phyloP scores from a whole-genome alignment of 2,329 filamentous ascomycete species.

The Byssothecium circinans region DNA sequence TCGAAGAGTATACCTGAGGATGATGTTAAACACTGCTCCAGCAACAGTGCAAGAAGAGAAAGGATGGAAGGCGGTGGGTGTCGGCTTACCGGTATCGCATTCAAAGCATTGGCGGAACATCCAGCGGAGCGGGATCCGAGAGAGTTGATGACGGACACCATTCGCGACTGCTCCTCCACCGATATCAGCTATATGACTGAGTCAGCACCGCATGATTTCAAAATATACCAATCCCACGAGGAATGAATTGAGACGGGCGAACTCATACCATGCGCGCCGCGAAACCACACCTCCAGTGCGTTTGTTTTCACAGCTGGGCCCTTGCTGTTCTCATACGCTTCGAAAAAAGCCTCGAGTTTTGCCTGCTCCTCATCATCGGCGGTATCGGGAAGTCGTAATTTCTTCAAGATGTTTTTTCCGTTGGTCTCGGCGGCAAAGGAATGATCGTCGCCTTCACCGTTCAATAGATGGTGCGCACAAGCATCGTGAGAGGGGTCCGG shows the following conservation, averaged over 20 bases:
- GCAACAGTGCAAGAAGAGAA: too few relatives aligned
- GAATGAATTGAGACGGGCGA: neutral
- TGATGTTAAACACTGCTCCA: too few relatives aligned
- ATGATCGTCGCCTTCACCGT: too few relatives aligned
- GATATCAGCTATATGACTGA: conserved; percentile 34
- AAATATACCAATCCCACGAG: neutral
- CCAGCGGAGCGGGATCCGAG: conserved; percentile 51
- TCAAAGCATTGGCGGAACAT: conserved; percentile 54
- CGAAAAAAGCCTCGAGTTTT: conserved; percentile 16
- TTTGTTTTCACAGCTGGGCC: conserved; percentile 14
- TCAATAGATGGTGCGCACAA: too few relatives aligned
- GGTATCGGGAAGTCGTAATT: too few relatives aligned
- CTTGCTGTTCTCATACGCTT: conserved; percentile 17
- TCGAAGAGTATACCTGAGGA: conserved; percentile 51
- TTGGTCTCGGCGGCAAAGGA: too few relatives aligned
- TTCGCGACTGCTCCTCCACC: conserved; percentile 49
- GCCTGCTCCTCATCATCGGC: conserved; percentile 8
- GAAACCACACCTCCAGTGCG: conserved; percentile 47
- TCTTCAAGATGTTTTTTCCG: too few relatives aligned
- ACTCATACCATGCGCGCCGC: conserved; percentile 39
- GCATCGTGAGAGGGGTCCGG: too few relatives aligned
- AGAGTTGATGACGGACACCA: conserved; percentile 47
- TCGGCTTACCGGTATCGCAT: conserved; percentile 50
- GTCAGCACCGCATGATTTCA: neutral
- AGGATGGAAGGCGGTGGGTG: too few relatives aligned